phyloP scores from a whole-genome alignment of 371 early-diverging fungal genomes.

The Lichtheimia ornata region DNA sequence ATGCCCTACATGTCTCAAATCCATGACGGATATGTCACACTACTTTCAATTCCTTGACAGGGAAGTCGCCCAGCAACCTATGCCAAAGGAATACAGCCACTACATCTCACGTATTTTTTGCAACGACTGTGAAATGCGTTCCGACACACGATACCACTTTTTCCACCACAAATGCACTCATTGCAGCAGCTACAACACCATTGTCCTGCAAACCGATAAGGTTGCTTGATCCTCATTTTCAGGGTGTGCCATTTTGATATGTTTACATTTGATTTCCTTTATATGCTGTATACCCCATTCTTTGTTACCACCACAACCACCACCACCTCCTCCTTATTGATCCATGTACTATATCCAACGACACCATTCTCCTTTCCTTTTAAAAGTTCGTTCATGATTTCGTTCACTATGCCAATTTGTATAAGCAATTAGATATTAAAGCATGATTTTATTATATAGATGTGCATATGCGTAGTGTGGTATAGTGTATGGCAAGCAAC shows the following conservation, averaged over 20 bases:
- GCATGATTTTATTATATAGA: too few species aligned
- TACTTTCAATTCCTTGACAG: constrained; percentile 85
- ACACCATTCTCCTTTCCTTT: too few species aligned
- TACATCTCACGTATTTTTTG: constrained; percentile 79
- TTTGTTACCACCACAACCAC: too few species aligned
- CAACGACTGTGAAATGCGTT: constrained; percentile 92
- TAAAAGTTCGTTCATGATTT: too few species aligned
- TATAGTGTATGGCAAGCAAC: too few species aligned
- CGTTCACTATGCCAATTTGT: too few species aligned
- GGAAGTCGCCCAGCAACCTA: constrained; percentile 75
- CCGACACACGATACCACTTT: constrained; percentile 85
- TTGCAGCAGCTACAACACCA: constrained; percentile 94
- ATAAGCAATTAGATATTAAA: too few species aligned
- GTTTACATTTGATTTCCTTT: too few species aligned
- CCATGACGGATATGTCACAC: constrained; percentile 81
- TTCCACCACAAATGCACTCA: constrained; percentile 90
- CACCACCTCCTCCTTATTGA: too few species aligned
- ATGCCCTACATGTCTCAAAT: constrained; percentile 95
- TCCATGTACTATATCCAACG: too few species aligned
- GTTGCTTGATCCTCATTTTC: constrained; percentile 21
- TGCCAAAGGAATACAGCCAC: constrained; percentile 89
- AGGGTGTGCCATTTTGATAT: constrained; percentile 20
- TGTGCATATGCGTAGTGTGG: too few species aligned
- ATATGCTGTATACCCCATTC: too few species aligned
- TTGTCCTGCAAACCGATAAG: constrained; percentile 69